Evolutionary conservation across 192 early-diverging fungal species (phyloP), one percentile per base, ranked within the genome.

Genomic region (Diversispora epigaea): DNA sequence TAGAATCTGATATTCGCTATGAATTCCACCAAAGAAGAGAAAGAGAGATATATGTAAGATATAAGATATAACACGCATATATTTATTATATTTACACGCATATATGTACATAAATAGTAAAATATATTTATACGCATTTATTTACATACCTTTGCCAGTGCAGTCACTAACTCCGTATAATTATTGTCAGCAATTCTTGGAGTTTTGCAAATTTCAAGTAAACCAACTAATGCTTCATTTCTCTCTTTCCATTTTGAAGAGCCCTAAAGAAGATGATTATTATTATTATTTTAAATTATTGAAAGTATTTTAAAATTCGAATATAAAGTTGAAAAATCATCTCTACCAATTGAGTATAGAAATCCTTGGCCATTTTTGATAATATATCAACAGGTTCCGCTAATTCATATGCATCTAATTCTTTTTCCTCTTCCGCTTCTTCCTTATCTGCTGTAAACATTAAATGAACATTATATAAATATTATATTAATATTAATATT

Each of bases 211-310:
- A 93, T 78, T 43, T 80, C 89, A 6, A 93, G 73, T 39, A 99
- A 78, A 11, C 78, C 85, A 61, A 96, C 94, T 49, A 98, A 75
- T 0, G 89, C 95, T 73, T 97, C 96, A 74, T 96, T 96, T 77
- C 98, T 87, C 77, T 98, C 97, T 81, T 97, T 90, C 98, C 98
- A 99, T 76, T 98, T 98, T 54, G 90, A 84, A 6, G 95, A 93
- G 2, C 76, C 76, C 84, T 89, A 71, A 6, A 47, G 14, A 66
- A 22, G 4, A 64, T 5, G 19, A n/a, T 32, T 2, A 32, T 32
- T 32, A 32, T 32, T 32, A 32, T 32, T 32, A 32, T 32, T 32
- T 32, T 1, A 32, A 32, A 32, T 32, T 32, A 2, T 32, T 32
- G 25, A 32, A 32, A 32, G 25, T 32, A n/a, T n/a, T n/a, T n/a